Base-by-base conservation (phyloP, 345 rosid species). In the Pistacia integerrima region DNA sequence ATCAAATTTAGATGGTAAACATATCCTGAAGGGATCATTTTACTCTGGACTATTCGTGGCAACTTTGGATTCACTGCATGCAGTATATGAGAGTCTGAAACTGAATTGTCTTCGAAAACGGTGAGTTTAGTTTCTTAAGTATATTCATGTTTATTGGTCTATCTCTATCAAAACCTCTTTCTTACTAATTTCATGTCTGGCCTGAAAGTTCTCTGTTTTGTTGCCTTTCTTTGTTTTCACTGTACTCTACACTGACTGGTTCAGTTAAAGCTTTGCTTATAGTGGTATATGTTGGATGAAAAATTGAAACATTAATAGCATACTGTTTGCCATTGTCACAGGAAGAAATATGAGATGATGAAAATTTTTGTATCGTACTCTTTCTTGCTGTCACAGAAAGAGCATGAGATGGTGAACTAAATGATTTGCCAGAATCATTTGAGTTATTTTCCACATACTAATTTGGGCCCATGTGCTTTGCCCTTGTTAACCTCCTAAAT, bases 21-120 rank as follows among this genome's bases (percentile, higher is more conserved):
- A 80, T 69, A 81, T 72, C 77, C 78, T 76, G 65, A 84, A 76
- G 56, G 78, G 76, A 64, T 79, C 92, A 66, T 83, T 80, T 81
- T 74, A 81, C 85, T 82, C 80, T 67, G 88, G 86, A 80, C 79
- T 91, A 67, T 79, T 93, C 81, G 67, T 62, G 85, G 88, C 84
- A 83, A 86, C 80, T 77, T 88, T 95, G 85, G 93, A 86, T 82
- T 86, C 90, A 74, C 83, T 93, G 77, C 99, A 96, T 87, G 93
- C 99, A 36, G 84, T 93, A 7, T 93, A 93, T 89, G 99, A 96
- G 87, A 90, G 88, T 87, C 85, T 96, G 83, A 96, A 96, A 81
- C 80, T 96, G 89, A 91, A 96, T 86, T 88, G 76, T 80, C 97
- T 96, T 78, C 94, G 99, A 16, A 90, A 89, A 84, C 82, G 80